Percentiles rank a stretch among this genome's conserved stretches.
phyloP scores from a whole-genome alignment of 768 basidiomycete genomes.

The Tephrocybe sp. region DNA sequence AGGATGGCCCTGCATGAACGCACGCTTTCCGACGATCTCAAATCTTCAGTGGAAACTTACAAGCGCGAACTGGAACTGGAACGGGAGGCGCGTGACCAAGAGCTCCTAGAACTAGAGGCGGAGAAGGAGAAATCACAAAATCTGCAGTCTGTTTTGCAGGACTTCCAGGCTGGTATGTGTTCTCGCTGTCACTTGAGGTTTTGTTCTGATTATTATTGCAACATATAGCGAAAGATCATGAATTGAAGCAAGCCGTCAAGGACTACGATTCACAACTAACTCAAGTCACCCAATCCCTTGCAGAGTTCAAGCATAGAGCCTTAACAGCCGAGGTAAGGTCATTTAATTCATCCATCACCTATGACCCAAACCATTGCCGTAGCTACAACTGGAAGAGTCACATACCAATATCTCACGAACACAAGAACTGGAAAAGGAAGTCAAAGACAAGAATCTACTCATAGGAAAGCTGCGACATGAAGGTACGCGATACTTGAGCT shows the following conservation, averaged over 20 bases:
- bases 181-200: not conserved
- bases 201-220: constrained; percentile 9
- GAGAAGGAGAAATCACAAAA: constrained; percentile 78
- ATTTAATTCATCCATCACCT: not conserved
- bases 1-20: constrained; percentile 56
- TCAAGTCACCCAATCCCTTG: constrained; percentile 69
- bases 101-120: constrained; percentile 53
- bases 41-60: constrained; percentile 50
- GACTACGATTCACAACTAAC: constrained; percentile 77
- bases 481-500: constrained; percentile 44
- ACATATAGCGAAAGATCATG: constrained; percentile 79
- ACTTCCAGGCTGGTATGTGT: constrained; percentile 88
- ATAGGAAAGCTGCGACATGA: constrained; percentile 96
- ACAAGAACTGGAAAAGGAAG: constrained; percentile 78
- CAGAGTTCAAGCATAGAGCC: constrained; percentile 90
- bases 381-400: constrained; percentile 77
- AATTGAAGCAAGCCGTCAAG: constrained; percentile 79
- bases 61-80: constrained; percentile 69
- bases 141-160: constrained; percentile 88
- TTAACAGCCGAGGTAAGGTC: constrained; percentile 77
- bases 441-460: constrained; percentile 93
- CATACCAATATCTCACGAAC: constrained; percentile 63
- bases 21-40: constrained; percentile 67
- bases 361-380: not conserved
- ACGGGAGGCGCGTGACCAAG: constrained; percentile 54